Percentiles rank a stretch among this genome's conserved stretches.
phyloP scores from a whole-genome alignment of 163 green algal species.

The Chlamydomonas reinhardtii region DNA sequence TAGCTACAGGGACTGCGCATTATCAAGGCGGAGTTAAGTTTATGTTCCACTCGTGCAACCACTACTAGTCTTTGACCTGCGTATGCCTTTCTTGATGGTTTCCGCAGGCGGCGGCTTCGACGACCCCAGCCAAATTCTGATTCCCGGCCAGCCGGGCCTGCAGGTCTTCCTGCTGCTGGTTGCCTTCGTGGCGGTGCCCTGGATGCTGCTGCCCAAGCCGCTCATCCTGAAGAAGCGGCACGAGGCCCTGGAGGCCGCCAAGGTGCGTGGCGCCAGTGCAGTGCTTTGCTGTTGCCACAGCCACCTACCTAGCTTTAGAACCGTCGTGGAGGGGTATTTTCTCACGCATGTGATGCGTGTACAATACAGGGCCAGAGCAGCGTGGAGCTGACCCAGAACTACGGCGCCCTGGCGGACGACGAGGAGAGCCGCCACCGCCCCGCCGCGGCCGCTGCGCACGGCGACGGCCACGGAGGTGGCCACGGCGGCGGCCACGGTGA shows the following conservation, averaged over 20 bases:
- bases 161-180: slow-evolving; percentile 92
- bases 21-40: no score
- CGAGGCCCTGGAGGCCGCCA: slow-evolving; percentile 61
- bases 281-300: no score
- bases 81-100: no score
- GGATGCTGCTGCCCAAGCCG: slow-evolving; percentile 98
- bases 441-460: background rate
- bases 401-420: slow-evolving; percentile 44
- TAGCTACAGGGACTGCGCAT: no score
- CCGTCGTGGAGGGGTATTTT: no score
- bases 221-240: slow-evolving; percentile 93
- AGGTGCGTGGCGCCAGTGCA: slow-evolving; percentile 21
- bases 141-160: slow-evolving; percentile 52
- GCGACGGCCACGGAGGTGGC: background rate
- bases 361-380: slow-evolving; percentile 5
- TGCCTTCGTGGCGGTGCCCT: slow-evolving; percentile 89
- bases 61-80: no score
- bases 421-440: slow-evolving; percentile 42
- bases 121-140: slow-evolving; percentile 42
- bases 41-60: no score
- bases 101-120: no score
- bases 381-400: slow-evolving; percentile 42
- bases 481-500: slow-evolving; percentile 41
- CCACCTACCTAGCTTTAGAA: no score
- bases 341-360: no score